Conservation (phyloP, 371 early-diverging fungal species). For the Mucor circinelloides region DNA sequence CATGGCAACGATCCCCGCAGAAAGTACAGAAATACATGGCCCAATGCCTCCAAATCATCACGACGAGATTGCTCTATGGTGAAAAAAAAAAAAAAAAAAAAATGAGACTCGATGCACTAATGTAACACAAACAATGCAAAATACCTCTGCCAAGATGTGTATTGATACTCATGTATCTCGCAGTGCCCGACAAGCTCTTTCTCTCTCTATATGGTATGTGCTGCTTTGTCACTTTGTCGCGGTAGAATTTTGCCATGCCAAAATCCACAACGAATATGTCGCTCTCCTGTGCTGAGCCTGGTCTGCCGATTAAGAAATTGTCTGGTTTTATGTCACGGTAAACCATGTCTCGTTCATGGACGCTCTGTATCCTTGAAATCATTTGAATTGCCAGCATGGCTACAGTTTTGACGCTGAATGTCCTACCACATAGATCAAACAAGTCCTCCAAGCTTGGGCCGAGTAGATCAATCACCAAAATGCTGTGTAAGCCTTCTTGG, state of each 20-base stretch:
- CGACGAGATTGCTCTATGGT: constrained; percentile 89
- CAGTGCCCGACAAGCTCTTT: constrained; percentile 88
- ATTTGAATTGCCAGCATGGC: constrained; percentile 94
- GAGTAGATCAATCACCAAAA: constrained; percentile 92
- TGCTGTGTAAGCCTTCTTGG: constrained; percentile 86
- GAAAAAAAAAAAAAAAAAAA: too few species aligned
- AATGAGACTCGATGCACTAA: not conserved
- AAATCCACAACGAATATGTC: constrained; percentile 80
- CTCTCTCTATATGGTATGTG: constrained; percentile 85
- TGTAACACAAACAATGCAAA: not conserved
- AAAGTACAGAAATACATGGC: constrained; percentile 94
- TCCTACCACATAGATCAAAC: constrained; percentile 90
- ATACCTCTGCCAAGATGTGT: constrained; percentile 79
- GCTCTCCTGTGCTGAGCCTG: constrained; percentile 47
- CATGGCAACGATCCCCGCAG: constrained; percentile 90
- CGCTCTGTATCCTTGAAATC: constrained; percentile 85
- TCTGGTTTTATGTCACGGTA: constrained; percentile 99
- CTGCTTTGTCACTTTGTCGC: constrained; percentile 76
- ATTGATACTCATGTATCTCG: constrained; percentile 91
- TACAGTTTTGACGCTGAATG: constrained; percentile 89
- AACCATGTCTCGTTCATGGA: constrained; percentile 93
- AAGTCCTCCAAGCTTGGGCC: constrained; percentile 94
- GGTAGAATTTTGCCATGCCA: constrained; percentile 91
- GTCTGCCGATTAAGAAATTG: constrained; percentile 90
- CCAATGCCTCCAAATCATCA: constrained; percentile 93